These are phyloP conservation scores for Plasmodium sp. DNA, from an alignment of 169 alveolate species.

Conservation along the genomic window DNA sequence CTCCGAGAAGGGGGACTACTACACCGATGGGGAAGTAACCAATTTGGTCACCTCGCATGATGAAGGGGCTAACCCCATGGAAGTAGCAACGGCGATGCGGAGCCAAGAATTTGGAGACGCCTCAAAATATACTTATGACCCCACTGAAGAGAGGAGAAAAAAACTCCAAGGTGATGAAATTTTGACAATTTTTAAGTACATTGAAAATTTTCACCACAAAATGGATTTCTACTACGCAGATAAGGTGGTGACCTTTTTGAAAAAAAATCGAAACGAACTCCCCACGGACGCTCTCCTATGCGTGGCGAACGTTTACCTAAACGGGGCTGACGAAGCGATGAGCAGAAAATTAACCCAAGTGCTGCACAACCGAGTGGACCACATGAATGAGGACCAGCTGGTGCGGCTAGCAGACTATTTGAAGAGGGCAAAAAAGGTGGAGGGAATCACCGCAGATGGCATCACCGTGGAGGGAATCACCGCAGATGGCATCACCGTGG, in stretches of 20 bases:
- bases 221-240: constrained; percentile 51
- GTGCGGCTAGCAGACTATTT: constrained; percentile 33
- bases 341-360: not conserved
- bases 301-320: constrained; percentile 30
- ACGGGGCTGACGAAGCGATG: constrained; percentile 7
- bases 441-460: not conserved
- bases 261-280: constrained; percentile 22
- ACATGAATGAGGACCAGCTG: constrained; percentile 50
- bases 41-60: not conserved
- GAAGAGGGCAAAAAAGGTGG: constrained; percentile 1
- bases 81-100: not conserved
- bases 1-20: not conserved
- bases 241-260: constrained; percentile 9
- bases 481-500: not conserved
- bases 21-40: not conserved
- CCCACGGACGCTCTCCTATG: constrained; percentile 27
- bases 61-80: not conserved
- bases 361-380: constrained; percentile 16
- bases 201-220: constrained; percentile 40
- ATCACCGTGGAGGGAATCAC: not conserved
- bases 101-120: not conserved
- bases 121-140: not conserved
- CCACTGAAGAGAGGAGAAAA: not conserved
- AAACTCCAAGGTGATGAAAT: constrained; percentile 9
- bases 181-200: constrained; percentile 54